A percentile compares a stretch with the other conserved stretches of the same genome.
Conservation (phyloP, 768 basidiomycete genomes). For the Xerocomellus chrysenteron region DNA sequence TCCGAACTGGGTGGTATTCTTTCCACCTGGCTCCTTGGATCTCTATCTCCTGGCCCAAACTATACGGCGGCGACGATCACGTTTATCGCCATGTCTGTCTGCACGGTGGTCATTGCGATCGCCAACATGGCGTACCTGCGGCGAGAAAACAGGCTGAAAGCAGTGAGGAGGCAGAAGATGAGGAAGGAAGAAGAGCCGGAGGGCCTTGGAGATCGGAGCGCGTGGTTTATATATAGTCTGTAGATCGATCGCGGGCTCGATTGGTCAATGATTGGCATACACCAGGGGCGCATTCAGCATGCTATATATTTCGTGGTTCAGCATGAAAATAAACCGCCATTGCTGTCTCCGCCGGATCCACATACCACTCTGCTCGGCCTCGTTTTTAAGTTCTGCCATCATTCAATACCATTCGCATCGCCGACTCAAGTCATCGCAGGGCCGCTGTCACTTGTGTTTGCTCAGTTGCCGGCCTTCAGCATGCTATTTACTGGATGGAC, state of each 20-base stretch:
- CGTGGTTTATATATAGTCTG: constrained; percentile 57
- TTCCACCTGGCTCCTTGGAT: constrained; percentile 58
- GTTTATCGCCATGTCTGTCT: constrained; percentile 37
- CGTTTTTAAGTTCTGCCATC: too few species aligned
- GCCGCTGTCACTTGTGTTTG: too few species aligned
- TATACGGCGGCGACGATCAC: constrained; percentile 48
- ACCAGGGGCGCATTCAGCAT: too few species aligned
- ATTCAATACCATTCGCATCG: too few species aligned
- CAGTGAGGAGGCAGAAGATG: constrained; percentile 32
- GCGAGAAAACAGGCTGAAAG: constrained; percentile 48
- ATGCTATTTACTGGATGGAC: too few species aligned
- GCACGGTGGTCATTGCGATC: constrained; percentile 37
- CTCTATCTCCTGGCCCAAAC: constrained; percentile 47
- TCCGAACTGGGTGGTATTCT: constrained; percentile 60
- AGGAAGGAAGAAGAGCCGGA: constrained; percentile 38
- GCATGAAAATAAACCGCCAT: neutral
- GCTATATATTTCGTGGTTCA: too few species aligned
- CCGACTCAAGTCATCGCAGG: too few species aligned
- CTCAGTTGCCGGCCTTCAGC: too few species aligned
- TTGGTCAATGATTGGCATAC: neutral
- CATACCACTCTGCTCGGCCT: too few species aligned
- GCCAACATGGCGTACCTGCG: constrained; percentile 43
- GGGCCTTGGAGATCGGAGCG: constrained; percentile 50
- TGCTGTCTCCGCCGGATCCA: too few species aligned
- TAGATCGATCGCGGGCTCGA: constrained; percentile 16